Evolutionary conservation across 139 green algal genomes (phyloP).

Genomic region (Closterium sp.): DNA sequence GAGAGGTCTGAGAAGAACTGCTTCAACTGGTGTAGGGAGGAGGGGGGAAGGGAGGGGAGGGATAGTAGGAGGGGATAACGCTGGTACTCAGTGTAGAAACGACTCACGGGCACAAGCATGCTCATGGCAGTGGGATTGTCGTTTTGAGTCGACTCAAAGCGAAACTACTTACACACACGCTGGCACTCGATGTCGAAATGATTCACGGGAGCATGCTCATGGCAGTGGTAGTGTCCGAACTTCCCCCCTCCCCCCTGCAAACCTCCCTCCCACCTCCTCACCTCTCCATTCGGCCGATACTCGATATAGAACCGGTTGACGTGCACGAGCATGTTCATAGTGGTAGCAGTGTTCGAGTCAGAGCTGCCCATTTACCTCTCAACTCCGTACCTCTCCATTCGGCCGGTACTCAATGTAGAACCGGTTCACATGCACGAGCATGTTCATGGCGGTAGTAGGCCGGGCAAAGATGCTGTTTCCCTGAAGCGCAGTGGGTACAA

Average conservation of each 20-base stretch:
- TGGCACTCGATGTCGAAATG: slow-evolving; percentile 12
- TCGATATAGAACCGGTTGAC: no score
- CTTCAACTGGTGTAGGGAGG: slow-evolving; percentile 43
- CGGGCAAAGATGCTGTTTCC: slow-evolving; percentile 8
- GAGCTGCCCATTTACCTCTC: slow-evolving; percentile 78
- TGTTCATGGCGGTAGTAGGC: slow-evolving; percentile 16
- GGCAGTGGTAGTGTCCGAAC: no score
- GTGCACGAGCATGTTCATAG: no score
- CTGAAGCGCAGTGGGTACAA: slow-evolving; percentile 22
- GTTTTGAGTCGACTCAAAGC: no score
- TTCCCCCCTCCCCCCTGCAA: no score
- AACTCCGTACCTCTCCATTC: slow-evolving; percentile 69
- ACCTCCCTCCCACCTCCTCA: slow-evolving; percentile 32
- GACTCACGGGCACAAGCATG: no score
- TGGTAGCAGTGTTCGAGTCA: slow-evolving; percentile 62
- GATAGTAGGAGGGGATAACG: no score
- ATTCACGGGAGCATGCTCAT: no score
- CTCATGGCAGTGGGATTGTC: no score
- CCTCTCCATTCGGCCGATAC: slow-evolving; percentile 66
- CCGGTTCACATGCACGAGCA: slow-evolving; percentile 73
- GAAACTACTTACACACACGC: neutral
- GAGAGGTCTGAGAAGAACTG: slow-evolving; percentile 89
- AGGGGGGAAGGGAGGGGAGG: no score
- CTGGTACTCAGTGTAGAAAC: no score
- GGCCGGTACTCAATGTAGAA: slow-evolving; percentile 91